Percentiles rank a stretch among this genome's conserved stretches.
Evolutionary conservation across 345 rosid genomes (phyloP).

Genomic region (Raphanus sativus): DNA sequence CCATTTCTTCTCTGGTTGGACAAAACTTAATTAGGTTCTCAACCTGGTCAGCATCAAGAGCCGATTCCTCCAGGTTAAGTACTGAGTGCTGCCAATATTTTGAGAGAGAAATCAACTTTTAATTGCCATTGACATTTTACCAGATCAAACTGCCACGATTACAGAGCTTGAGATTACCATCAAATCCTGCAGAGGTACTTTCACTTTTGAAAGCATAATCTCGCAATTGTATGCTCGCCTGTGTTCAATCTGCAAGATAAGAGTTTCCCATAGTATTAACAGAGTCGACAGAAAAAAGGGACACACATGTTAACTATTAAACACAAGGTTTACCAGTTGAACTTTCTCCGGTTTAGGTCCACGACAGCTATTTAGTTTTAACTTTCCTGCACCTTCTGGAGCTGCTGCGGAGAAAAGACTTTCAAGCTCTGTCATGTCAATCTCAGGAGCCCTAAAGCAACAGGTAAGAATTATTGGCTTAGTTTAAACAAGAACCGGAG

Average conservation of each 20-base stretch:
- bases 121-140: background rate
- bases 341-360: conserved; percentile 82
- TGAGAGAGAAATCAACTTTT: conserved; percentile 14
- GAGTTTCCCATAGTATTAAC: background rate
- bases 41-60: conserved; percentile 81
- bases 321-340: conserved; percentile 64
- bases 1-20: conserved; percentile 96
- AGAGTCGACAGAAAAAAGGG: background rate
- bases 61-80: conserved; percentile 77
- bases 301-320: background rate
- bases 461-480: conserved; percentile 18
- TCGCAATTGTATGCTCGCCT: conserved; percentile 96
- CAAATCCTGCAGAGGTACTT: conserved; percentile 76
- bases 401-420: conserved; percentile 67
- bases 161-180: conserved; percentile 54
- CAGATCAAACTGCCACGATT: conserved; percentile 3
- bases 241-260: conserved; percentile 71
- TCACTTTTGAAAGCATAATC: conserved; percentile 98
- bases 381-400: conserved; percentile 55
- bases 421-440: conserved; percentile 94
- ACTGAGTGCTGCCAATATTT: conserved; percentile 60
- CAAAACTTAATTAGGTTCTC: conserved; percentile 87
- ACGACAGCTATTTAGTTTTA: conserved; percentile 42
- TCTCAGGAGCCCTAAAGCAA: conserved; percentile 76
- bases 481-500: conserved; percentile 16